Evolutionary conservation across 305 asterid genomes (phyloP).

Genomic region (Fraxinus velutina): DNA sequence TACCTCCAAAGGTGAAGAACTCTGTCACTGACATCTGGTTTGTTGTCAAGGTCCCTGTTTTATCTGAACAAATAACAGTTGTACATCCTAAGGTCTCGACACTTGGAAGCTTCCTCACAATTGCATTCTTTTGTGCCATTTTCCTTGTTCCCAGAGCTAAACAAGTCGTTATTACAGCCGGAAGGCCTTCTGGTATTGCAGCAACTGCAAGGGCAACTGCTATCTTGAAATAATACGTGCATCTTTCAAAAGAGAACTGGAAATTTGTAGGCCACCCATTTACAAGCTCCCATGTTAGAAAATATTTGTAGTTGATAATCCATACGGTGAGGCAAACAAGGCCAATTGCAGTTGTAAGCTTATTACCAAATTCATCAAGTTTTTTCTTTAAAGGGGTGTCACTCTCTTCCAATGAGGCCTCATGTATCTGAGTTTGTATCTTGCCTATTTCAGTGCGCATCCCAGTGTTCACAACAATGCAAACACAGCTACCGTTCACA

Average conservation of each 20-base stretch:
- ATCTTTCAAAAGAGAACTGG: conserved; percentile 71
- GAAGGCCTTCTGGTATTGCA: conserved; percentile 92
- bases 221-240: conserved; percentile 78
- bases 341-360: conserved; percentile 73
- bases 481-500: conserved; percentile 70
- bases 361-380: conserved; percentile 80
- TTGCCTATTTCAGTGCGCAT: conserved; percentile 82
- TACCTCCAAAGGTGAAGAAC: conserved; percentile 60
- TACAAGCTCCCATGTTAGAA: conserved; percentile 62
- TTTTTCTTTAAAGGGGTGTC: conserved; percentile 84
- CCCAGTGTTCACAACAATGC: conserved; percentile 63
- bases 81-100: conserved; percentile 93
- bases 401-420: conserved; percentile 70
- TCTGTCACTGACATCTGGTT: conserved; percentile 87
- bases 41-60: conserved; percentile 85
- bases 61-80: conserved; percentile 87
- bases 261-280: conserved; percentile 71
- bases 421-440: conserved; percentile 78
- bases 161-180: conserved; percentile 85
- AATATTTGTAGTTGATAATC: conserved; percentile 75
- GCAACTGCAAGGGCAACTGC: conserved; percentile 93
- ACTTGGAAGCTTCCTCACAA: conserved; percentile 81
- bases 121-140: conserved; percentile 85
- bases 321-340: conserved; percentile 68
- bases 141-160: conserved; percentile 89